These are phyloP conservation scores for Eremomyces bilateralis DNA, from an alignment of 495 filamentous ascomycete genomes.

Conservation along the genomic window DNA sequence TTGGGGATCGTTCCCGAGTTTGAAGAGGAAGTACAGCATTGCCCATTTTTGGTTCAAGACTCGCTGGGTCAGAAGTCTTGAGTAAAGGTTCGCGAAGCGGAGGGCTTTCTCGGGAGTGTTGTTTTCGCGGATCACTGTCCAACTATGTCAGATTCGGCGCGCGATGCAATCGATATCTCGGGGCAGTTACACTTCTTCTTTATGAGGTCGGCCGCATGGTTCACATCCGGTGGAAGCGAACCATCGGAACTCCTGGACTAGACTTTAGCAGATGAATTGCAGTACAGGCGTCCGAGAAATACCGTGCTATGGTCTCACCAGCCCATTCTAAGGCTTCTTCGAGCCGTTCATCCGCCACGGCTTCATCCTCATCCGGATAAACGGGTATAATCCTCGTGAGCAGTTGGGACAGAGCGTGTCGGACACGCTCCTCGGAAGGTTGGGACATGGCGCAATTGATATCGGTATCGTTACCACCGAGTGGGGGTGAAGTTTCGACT, in stretches of 20 bases:
- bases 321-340: constrained; percentile 19
- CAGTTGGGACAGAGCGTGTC: constrained; percentile 21
- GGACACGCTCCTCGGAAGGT: constrained; percentile 18
- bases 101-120: constrained; percentile 65
- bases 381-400: constrained; percentile 18
- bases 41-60: constrained; percentile 93
- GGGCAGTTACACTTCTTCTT: constrained; percentile 39
- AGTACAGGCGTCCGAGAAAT: too few species aligned
- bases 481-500: too few species aligned
- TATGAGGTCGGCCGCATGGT: constrained; percentile 81
- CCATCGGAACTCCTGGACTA: constrained; percentile 10
- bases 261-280: too few species aligned
- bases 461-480: too few species aligned
- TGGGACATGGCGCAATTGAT: constrained; percentile 15
- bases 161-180: too few species aligned
- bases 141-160: too few species aligned
- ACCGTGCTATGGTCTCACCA: constrained; percentile 9
- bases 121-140: constrained; percentile 45
- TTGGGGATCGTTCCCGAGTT: constrained; percentile 35
- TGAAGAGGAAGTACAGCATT: constrained; percentile 74
- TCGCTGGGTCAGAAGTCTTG: constrained; percentile 64
- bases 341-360: constrained; percentile 17
- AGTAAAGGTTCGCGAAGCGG: constrained; percentile 72
- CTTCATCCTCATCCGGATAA: constrained; percentile 18
- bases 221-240: constrained; percentile 37